Base-by-base conservation (phyloP, 2,329 filamentous ascomycete genomes). In the Tolypocladium capitatum region DNA sequence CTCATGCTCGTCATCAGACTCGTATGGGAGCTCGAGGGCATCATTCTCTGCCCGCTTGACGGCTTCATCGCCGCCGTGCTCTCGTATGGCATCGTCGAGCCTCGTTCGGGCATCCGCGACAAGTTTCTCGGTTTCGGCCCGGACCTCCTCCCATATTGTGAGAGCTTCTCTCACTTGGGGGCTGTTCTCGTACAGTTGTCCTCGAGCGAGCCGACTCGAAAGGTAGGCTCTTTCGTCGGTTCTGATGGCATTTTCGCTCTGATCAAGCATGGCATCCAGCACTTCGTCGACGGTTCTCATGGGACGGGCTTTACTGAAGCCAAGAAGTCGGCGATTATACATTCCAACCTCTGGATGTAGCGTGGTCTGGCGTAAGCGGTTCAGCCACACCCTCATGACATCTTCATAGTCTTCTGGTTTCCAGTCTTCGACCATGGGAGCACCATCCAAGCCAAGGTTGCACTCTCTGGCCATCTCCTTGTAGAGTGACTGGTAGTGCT, bases 241-340 rank as follows among this genome's bases (percentile, higher is more conserved):
- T 46, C 82, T 77, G 48, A 91, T 76, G 1, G 67, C 61, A 6
- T 70, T 70, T 49, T 91, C 85, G 40, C 84, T 89, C 58, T 91
- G 82, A 48, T 95, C 88, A 49, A 96, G 83, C 91, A 98, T 96
- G 5, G 83, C 81, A 53, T 88, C 83, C 11, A 98, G 70, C 1
- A 97, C 91, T 63, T 97, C 86, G 18, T 82, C 78, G 2, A 95
- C 83, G 0, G 90, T 94, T 13, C 86, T 76, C 53, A 96, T 72
- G 0, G 86, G 83, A 0, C 78, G 81, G 46, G 72, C 73, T 44
- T 73, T 78, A 40, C 71, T 77, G 41, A 76, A 73, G 1, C 83
- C 83, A 6, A 86, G 65, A 0, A 77, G 75, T 51, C 75, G 76
- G 14, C 83, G 73, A 54, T 83, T 84, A 31, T 76, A 76, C 10